Percentiles rank a stretch among this genome's conserved stretches.
phyloP scores from a whole-genome alignment of 139 green algal genomes.

The Chlamydomonas applanata region DNA sequence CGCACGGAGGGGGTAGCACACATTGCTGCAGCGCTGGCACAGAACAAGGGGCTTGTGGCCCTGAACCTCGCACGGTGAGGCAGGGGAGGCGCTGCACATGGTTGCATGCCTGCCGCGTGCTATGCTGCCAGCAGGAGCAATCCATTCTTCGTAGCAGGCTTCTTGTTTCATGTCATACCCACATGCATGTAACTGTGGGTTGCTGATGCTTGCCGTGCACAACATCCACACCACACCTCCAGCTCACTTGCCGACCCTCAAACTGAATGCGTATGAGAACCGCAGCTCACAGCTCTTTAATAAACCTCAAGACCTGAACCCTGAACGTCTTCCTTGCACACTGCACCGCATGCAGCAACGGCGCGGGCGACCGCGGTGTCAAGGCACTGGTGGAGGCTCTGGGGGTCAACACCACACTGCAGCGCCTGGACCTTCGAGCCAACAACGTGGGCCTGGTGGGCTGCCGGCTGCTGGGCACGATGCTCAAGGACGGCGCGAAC shows the following conservation, averaged over 20 bases:
- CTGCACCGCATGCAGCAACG: conserved; percentile 31
- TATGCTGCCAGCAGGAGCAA: too few relatives aligned
- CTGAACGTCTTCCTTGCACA: neutral
- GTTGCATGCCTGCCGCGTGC: too few relatives aligned
- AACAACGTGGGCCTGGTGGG: conserved; percentile 29
- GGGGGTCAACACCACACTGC: conserved; percentile 17
- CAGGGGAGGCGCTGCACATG: too few relatives aligned
- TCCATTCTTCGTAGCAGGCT: too few relatives aligned
- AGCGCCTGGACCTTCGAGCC: conserved; percentile 25
- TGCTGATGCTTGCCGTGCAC: too few relatives aligned
- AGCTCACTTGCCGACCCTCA: too few relatives aligned
- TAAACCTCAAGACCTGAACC: too few relatives aligned
- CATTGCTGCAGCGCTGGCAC: conserved; percentile 26
- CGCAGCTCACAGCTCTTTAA: too few relatives aligned
- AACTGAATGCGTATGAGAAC: too few relatives aligned
- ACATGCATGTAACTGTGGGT: too few relatives aligned
- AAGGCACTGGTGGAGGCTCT: conserved; percentile 33
- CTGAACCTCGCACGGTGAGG: conserved; percentile 29
- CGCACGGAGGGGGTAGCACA: conserved; percentile 30
- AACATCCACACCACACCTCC: too few relatives aligned
- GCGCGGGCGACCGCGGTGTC: conserved; percentile 52
- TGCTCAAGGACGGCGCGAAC: conserved; percentile 25
- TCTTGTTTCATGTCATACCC: too few relatives aligned
- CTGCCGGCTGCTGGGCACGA: conserved; percentile 11
- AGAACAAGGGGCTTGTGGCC: conserved; percentile 15